Evolutionary conservation across 2,329 filamentous ascomycete genomes (phyloP), one percentile per base, ranked within the genome.

Genomic region (Exophiala xenobiotica): DNA sequence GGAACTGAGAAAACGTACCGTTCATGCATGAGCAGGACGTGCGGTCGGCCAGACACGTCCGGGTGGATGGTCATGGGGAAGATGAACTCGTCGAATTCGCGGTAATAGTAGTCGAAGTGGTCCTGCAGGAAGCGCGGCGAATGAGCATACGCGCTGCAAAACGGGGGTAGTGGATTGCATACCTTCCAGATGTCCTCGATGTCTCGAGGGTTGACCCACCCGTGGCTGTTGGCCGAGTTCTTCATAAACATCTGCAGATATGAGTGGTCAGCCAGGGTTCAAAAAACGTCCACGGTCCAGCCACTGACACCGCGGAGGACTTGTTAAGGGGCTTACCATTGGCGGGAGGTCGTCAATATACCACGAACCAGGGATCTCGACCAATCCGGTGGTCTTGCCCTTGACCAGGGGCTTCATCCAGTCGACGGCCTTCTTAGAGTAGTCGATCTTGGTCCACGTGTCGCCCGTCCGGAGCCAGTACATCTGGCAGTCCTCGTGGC

Each of bases 51-150:
- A 2, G 79, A 83, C 0, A 87, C 83, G 62, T 90, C 86, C 0
- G 86, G 87, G 66, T 90, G 86, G 27, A 89, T 85, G 0, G 86
- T 90, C 67, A 90, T 86, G 0, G 87, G 86, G 61, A 90, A 89
- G 46, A 88, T 79, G 56, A 89, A 89, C 60, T 87, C 83, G 60
- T 90, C 85, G 56, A 88, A 85, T 66, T 90, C 85, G 22, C 85
- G 75, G 65, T 90, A 90, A 62, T 87, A 88, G 68, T 88, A 84
- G 59, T 80, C 75, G 53, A 83, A 81, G 49, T 79, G 74, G 56
- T 82, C 79, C 67, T 89, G 60, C 85, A 78, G 53, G 86, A 86
- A 57, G 86, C 81, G 53, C 86, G 81, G 76, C 73, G 11, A 23
- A 16, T 42, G 4, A 49, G 19, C 19, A 31, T 33, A n/a, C 16